phyloP scores from a whole-genome alignment of 305 asterid genomes.

The Striga hermonthica region DNA sequence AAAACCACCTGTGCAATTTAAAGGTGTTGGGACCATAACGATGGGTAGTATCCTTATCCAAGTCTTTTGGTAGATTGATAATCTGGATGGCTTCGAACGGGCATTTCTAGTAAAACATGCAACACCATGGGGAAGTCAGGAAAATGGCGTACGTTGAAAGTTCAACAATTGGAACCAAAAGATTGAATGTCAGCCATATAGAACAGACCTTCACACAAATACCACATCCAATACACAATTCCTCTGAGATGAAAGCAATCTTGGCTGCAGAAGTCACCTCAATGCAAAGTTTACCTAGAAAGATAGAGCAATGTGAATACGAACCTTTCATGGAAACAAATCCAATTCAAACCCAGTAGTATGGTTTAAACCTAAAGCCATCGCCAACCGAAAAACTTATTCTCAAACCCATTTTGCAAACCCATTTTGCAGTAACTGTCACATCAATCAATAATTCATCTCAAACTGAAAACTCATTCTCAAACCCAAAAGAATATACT shows the following conservation, averaged over 20 bases:
- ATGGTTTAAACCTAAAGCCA: neutral
- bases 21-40: slow-evolving; percentile 97
- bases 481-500: too few relatives aligned
- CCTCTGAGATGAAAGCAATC: slow-evolving; percentile 94
- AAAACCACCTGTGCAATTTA: slow-evolving; percentile 75
- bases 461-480: too few relatives aligned
- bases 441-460: too few relatives aligned
- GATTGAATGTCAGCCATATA: neutral
- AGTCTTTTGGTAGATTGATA: slow-evolving; percentile 86
- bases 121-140: slow-evolving; percentile 22
- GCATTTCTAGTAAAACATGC: slow-evolving; percentile 58
- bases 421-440: too few relatives aligned
- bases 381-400: too few relatives aligned
- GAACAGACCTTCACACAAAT: slow-evolving; percentile 86
- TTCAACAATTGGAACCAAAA: slow-evolving; percentile 12
- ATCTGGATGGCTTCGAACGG: slow-evolving; percentile 96
- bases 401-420: too few relatives aligned
- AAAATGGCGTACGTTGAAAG: neutral
- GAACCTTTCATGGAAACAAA: neutral
- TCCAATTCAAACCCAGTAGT: neutral
- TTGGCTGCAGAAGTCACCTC: slow-evolving; percentile 70
- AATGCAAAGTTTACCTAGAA: slow-evolving; percentile 81
- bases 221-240: slow-evolving; percentile 97
- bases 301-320: slow-evolving; percentile 11
- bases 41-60: slow-evolving; percentile 94